Evolutionary conservation across 768 basidiomycete genomes (phyloP).

Genomic region (Termitomyces sp.): DNA sequence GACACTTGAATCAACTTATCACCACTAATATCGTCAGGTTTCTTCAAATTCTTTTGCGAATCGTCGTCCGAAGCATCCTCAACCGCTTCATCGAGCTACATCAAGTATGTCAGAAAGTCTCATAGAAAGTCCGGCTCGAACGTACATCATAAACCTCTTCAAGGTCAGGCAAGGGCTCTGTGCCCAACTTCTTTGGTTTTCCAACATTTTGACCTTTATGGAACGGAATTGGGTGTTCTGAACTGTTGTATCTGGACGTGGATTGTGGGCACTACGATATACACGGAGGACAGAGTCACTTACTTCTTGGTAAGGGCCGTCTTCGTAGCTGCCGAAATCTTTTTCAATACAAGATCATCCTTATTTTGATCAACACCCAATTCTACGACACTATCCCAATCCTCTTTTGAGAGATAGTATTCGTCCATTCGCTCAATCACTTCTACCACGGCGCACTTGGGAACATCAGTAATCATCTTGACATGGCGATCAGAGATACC

Average conservation of each 20-base stretch:
- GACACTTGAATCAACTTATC: conserved; percentile 38
- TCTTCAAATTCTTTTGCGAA: conserved; percentile 29
- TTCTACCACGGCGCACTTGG: conserved; percentile 72
- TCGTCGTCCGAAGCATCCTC: conserved; percentile 47
- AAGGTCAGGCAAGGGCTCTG: conserved; percentile 78
- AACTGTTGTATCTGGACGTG: conserved; percentile 74
- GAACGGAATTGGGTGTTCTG: conserved; percentile 93
- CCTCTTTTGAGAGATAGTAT: conserved; percentile 90
- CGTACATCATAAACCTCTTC: conserved; percentile 88
- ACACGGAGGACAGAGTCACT: conserved; percentile 21
- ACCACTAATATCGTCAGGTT: conserved; percentile 28
- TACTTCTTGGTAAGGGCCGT: conserved; percentile 82
- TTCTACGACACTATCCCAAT: conserved; percentile 96
- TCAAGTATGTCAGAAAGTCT: background rate
- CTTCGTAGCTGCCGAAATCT: conserved; percentile 81
- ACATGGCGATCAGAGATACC: conserved; percentile 29
- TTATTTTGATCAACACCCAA: conserved; percentile 82
- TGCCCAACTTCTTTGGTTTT: conserved; percentile 79
- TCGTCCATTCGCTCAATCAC: conserved; percentile 91
- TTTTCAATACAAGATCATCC: conserved; percentile 76
- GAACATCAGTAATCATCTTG: conserved; percentile 1
- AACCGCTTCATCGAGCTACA: conserved; percentile 43
- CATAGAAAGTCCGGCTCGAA: background rate
- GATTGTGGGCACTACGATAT: background rate
- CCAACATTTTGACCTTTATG: conserved; percentile 83